Conservation (phyloP, 2,329 filamentous ascomycete species). For the Sporothrix sp. region DNA sequence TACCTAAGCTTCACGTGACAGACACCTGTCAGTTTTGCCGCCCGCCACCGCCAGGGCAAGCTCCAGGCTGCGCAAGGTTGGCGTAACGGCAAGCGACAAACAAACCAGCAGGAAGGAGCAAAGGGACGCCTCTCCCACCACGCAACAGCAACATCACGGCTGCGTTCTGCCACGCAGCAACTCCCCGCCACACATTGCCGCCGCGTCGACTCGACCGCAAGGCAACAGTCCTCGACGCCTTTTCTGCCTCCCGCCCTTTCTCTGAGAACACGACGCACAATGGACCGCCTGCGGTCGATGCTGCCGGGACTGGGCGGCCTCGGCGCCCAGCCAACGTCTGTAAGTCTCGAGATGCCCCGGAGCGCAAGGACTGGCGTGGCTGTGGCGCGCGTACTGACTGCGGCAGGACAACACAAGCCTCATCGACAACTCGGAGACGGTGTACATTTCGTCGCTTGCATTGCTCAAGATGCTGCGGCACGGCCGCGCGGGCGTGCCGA, state of each 20-base stretch:
- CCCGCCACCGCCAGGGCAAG: conserved; percentile 15
- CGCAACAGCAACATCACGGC: conserved; percentile 1
- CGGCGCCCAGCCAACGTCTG: conserved; percentile 49
- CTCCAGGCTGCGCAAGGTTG: conserved; percentile 26
- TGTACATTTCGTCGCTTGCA: conserved; percentile 96
- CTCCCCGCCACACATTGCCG: background rate
- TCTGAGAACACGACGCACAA: no score
- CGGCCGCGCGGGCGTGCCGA: conserved; percentile 91
- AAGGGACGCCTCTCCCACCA: background rate
- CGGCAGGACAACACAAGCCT: conserved; percentile 77
- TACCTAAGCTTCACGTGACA: conserved; percentile 14
- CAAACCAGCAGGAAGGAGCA: conserved; percentile 7
- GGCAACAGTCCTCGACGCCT: background rate
- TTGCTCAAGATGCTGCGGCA: conserved; percentile 98
- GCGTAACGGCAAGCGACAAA: conserved; percentile 19
- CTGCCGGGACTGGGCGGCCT: conserved; percentile 63
- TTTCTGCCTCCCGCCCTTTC: no score
- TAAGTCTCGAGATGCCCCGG: no score
- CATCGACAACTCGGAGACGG: conserved; percentile 98
- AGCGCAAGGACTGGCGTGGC: no score
- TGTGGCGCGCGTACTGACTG: background rate
- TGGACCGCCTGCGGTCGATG: conserved; percentile 91
- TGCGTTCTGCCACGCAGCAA: background rate
- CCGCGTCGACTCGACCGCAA: no score
- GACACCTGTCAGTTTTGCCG: conserved; percentile 16